Base-by-base conservation (phyloP, 2,329 filamentous ascomycete species). In the Cadophora gregata region DNA sequence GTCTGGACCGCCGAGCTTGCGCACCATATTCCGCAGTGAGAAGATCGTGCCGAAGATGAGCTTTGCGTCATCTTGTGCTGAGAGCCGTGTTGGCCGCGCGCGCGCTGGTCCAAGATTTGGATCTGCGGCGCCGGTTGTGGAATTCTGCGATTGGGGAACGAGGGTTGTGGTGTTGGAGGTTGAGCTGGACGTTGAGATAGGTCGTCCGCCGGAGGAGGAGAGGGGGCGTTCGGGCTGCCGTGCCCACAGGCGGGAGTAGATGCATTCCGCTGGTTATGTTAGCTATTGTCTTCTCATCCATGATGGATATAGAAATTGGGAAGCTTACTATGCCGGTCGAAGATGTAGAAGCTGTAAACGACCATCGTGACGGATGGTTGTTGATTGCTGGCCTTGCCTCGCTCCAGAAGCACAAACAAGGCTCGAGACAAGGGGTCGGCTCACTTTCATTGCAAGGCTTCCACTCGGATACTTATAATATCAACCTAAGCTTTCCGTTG, bases 291-390 rank as follows among this genome's bases (percentile, higher is more conserved):
- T 48, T 29, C 12, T 42, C 21, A 10, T 25, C 42, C n/a, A 31
- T 48, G 25, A 24, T 42, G 24, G 29, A 48, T 53, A 47, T 38
- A 47, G 55, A 42, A 56, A 19, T 3, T 42, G 24, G 6, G 59
- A 76, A n/a, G 55, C 87, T 77, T 85, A 97, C 96, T 97, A 81
- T 99, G 96, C 72, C 96, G 91, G 82, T 99, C 96, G 79, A 99
- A 99, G 78, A 99, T 97, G 85, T 97, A 97, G 82, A 99, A 97
- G 67, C 93, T 94, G 82, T 96, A 98, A 80, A 98, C 92, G 68
- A 91, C 90, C 96, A 99, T 98, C 6, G 48, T 70, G 33, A 47
- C 38, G 10, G 29, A 9, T 29, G 36, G 6, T 62, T 38, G 31
- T 45, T 33, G 31, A 33, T 58, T 47, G 42, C 53, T 36, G 36